Base-by-base conservation (phyloP, 345 rosid species). In the Bruguiera parviflora region DNA sequence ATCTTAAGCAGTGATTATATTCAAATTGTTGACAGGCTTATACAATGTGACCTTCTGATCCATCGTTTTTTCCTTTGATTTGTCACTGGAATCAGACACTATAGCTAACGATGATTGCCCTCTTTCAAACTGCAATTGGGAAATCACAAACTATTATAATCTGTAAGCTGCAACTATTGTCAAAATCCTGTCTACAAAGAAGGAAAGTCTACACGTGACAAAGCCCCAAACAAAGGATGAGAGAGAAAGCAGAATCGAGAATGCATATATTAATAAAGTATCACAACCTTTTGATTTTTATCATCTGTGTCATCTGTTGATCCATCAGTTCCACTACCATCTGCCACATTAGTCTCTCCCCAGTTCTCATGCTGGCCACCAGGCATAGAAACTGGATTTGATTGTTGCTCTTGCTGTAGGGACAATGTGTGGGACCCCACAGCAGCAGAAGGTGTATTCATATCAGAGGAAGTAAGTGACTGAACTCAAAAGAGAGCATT, bases 221-320 rank as follows among this genome's bases (percentile, higher is more conserved):
- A 43, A 22, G 29, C 24, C 13, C 24, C 18, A 22, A 0, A 24
- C 6, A 29, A 53, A 58, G 64, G 27, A 58, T 6, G 19, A 52
- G 51, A 55, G 60, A 15, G 18, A 32, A 5, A 53, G 52, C 13
- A 33, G n/a, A 25, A 8, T 31, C 11, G 10, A 39, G 29, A 46
- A 33, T 46, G 43, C 55, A 58, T 21, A 32, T 4, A 32, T 25
- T 22, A 55, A 55, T 21, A 21, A 55, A 21, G 58, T 21, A 55
- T 10, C 58, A 33, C 79, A 77, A 93, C 98, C 94, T 86, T 83
- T 66, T 71, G 91, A 80, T 85, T 86, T 84, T 84, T 86, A 69
- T 88, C 94, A 73, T 91, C 98, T 27, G 96, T 88, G 70, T 91
- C 97, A 37, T 91, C 97, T 62, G 96, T 86, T 65, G 97, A 93